Evolutionary conservation across 805 yeast genomes (phyloP).

Genomic region (Clavispora santaluciae): DNA sequence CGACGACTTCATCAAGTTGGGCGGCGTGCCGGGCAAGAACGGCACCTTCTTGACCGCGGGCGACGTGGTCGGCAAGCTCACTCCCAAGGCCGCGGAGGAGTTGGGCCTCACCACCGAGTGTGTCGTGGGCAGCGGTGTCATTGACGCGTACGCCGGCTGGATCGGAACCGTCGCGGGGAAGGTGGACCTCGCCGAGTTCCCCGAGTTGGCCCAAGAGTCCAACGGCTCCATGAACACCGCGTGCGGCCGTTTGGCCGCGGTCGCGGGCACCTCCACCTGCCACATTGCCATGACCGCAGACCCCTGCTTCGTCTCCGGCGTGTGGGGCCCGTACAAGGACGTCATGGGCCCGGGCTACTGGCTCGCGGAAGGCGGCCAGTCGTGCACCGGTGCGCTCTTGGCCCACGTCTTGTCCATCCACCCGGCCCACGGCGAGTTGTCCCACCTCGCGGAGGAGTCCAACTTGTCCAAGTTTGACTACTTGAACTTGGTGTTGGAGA

Average conservation of each 20-base stretch:
- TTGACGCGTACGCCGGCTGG: conserved; percentile 99
- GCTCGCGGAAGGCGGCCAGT: conserved; percentile 99
- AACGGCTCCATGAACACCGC: conserved; percentile 51
- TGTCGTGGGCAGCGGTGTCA: conserved; percentile 91
- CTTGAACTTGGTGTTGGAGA: conserved; percentile 70
- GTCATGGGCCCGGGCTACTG: conserved; percentile 86
- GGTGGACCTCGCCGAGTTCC: conserved; percentile 56
- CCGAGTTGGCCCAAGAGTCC: conserved; percentile 42
- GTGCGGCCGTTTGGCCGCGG: conserved; percentile 89
- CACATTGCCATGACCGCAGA: conserved; percentile 83
- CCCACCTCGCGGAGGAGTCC: conserved; percentile 61
- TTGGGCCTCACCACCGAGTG: conserved; percentile 77
- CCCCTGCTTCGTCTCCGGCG: conserved; percentile 89
- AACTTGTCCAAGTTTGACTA: conserved; percentile 76
- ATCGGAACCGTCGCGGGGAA: conserved; percentile 95
- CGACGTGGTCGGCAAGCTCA: conserved; percentile 74
- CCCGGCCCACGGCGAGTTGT: conserved; percentile 77
- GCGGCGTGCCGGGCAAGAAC: conserved; percentile 73
- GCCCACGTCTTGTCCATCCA: conserved; percentile 85
- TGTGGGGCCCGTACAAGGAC: conserved; percentile 98
- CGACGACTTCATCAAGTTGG: conserved; percentile 71
- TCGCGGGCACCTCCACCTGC: conserved; percentile 97
- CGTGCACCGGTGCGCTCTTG: conserved; percentile 91
- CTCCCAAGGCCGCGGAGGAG: conserved; percentile 64
- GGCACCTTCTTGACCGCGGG: conserved; percentile 85